A percentile compares a stretch with the other conserved stretches of the same genome.
These are phyloP conservation scores for Rhamnella rubrinervis DNA, from an alignment of 331 rosid genomes.

Conservation along the genomic window DNA sequence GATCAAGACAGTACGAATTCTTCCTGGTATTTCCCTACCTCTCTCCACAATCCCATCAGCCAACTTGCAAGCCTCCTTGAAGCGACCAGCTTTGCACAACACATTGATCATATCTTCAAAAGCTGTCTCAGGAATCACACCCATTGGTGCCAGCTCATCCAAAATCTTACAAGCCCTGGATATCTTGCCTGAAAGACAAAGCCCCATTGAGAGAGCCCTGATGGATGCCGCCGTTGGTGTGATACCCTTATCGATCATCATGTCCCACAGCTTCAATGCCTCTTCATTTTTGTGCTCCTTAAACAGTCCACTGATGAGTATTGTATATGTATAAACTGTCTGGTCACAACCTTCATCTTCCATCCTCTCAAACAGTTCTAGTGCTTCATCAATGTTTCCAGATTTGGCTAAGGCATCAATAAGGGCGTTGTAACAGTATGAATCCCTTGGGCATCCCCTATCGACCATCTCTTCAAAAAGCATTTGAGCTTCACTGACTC, in stretches of 20 bases:
- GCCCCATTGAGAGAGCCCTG: constrained; percentile 74
- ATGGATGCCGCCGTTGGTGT: constrained; percentile 77
- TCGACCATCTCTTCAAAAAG: constrained; percentile 64
- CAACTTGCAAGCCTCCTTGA: constrained; percentile 88
- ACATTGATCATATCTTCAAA: constrained; percentile 84
- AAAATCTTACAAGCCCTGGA: constrained; percentile 84
- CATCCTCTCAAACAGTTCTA: constrained; percentile 55
- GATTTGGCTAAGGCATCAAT: constrained; percentile 66
- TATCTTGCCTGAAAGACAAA: constrained; percentile 82
- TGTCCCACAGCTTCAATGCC: constrained; percentile 71
- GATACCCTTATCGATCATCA: constrained; percentile 83
- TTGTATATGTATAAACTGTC: constrained; percentile 72
- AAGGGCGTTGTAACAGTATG: constrained; percentile 67
- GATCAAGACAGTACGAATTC: constrained; percentile 61
- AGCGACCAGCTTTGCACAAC: constrained; percentile 69
- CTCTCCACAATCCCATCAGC: constrained; percentile 90
- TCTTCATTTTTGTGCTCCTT: constrained; percentile 71
- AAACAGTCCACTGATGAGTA: constrained; percentile 63
- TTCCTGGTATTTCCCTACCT: constrained; percentile 85
- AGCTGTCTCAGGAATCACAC: constrained; percentile 66
- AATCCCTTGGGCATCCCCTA: constrained; percentile 66
- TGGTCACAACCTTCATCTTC: constrained; percentile 79
- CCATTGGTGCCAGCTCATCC: constrained; percentile 88
- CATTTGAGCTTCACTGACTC: constrained; percentile 69
- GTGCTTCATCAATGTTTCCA: constrained; percentile 67